phyloP scores from a whole-genome alignment of 768 basidiomycete genomes.

The Hortiboletus campestris region DNA sequence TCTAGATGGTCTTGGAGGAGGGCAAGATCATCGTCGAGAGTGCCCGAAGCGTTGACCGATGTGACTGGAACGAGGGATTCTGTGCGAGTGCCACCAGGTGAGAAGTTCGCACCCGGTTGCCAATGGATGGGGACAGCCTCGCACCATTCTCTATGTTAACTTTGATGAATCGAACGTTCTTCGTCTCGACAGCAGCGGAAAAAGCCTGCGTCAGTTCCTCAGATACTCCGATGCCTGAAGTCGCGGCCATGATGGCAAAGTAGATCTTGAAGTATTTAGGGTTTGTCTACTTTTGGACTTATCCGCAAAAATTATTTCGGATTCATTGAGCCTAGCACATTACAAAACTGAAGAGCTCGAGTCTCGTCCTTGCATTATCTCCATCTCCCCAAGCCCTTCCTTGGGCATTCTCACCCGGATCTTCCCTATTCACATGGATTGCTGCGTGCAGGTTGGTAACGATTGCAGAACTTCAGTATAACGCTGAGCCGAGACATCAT shows the following conservation, averaged over 20 bases:
- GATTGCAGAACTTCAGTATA: no score
- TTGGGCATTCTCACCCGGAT: no score
- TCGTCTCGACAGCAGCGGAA: conserved; percentile 52
- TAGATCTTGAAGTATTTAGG: no score
- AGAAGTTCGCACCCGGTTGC: conserved; percentile 19
- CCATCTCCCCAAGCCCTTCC: no score
- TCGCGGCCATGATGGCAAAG: conserved; percentile 56
- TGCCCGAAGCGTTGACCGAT: conserved; percentile 46
- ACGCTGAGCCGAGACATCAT: no score
- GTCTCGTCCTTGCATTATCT: no score
- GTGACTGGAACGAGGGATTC: conserved; percentile 67
- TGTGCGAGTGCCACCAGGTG: conserved; percentile 32
- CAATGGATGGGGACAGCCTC: conserved; percentile 18
- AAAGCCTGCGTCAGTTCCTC: conserved; percentile 56
- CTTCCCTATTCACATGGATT: no score
- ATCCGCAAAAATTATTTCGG: no score
- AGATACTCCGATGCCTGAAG: conserved; percentile 68
- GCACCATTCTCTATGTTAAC: conserved; percentile 74
- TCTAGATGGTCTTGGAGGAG: conserved; percentile 58
- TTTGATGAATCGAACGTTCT: conserved; percentile 68
- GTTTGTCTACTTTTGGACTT: no score
- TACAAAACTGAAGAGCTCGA: no score
- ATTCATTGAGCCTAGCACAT: no score
- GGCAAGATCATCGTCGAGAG: conserved; percentile 61
- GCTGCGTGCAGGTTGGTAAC: no score